Conservation (phyloP, 129 eudicot genomes). For the Saussurea involucrata region DNA sequence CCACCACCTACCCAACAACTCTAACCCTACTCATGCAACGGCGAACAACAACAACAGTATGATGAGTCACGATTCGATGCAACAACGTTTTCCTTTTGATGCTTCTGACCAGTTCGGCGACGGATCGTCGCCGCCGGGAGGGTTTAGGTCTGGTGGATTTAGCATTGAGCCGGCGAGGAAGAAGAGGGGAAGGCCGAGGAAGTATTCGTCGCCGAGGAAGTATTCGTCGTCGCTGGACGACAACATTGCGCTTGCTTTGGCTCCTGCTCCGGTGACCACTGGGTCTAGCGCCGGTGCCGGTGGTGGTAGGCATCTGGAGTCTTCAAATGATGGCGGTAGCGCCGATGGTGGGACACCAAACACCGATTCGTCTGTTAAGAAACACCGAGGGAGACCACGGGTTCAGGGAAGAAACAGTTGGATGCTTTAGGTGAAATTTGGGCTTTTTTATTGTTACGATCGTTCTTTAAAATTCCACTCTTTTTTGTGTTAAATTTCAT, state of each 20-base stretch:
- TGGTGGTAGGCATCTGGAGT: conserved; percentile 33
- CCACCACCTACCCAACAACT: conserved; percentile 22
- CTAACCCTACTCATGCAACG: conserved; percentile 9
- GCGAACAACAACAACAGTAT: conserved; percentile 13
- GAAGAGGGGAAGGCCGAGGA: conserved; percentile 85
- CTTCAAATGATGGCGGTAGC: conserved; percentile 34
- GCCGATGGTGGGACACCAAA: conserved; percentile 29
- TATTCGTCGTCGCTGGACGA: conserved; percentile 75
- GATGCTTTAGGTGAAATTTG: conserved; percentile 73
- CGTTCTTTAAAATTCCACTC: neutral
- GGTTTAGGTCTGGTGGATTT: conserved; percentile 44
- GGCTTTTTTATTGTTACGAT: neutral
- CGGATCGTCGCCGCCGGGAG: conserved; percentile 46
- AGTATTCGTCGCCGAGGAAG: too few relatives aligned
- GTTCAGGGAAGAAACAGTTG: conserved; percentile 83
- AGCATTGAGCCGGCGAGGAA: conserved; percentile 66
- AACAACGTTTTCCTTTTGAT: conserved; percentile 48
- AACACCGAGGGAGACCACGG: conserved; percentile 74
- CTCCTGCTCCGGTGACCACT: conserved; percentile 46
- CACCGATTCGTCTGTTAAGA: conserved; percentile 41
- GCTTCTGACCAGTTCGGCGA: conserved; percentile 40
- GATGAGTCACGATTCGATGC: conserved; percentile 8
- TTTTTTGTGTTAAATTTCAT: neutral
- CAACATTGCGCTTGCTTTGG: conserved; percentile 65
- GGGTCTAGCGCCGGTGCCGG: conserved; percentile 17